Percentiles rank a stretch among this genome's conserved stretches.
phyloP scores from a whole-genome alignment of 2,329 filamentous ascomycete species.

The Colletotrichum truncatum region DNA sequence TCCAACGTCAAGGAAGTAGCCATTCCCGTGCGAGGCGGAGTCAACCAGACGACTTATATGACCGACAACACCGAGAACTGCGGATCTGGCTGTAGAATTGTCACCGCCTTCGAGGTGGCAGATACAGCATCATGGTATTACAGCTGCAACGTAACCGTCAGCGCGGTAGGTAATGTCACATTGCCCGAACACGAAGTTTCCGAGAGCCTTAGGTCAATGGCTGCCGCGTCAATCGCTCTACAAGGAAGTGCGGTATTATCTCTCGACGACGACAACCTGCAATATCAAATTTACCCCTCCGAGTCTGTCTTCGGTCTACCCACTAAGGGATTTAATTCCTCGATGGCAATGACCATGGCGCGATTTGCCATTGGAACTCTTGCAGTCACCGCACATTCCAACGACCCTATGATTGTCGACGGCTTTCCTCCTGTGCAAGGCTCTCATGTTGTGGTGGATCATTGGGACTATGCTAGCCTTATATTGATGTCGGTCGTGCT shows the following conservation, averaged over 20 bases:
- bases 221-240: background rate
- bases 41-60: background rate
- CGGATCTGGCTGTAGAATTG: background rate
- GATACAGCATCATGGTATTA: background rate
- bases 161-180: background rate
- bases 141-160: background rate
- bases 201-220: background rate
- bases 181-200: background rate
- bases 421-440: background rate
- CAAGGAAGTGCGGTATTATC: background rate
- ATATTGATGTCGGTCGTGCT: background rate
- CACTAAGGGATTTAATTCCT: background rate
- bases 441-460: background rate
- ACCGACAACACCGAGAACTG: background rate
- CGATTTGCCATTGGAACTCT: background rate
- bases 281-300: background rate
- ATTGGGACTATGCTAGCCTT: background rate
- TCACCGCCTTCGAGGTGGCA: background rate
- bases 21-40: background rate
- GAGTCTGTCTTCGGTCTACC: background rate
- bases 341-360: background rate
- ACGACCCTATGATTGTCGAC: background rate
- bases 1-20: constrained; percentile 38
- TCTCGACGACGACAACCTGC: background rate
- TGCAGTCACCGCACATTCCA: background rate